Evolutionary conservation across 148 eudicot species (phyloP), one percentile per base, ranked within the genome.

Genomic region (Pouteria glomerata): DNA sequence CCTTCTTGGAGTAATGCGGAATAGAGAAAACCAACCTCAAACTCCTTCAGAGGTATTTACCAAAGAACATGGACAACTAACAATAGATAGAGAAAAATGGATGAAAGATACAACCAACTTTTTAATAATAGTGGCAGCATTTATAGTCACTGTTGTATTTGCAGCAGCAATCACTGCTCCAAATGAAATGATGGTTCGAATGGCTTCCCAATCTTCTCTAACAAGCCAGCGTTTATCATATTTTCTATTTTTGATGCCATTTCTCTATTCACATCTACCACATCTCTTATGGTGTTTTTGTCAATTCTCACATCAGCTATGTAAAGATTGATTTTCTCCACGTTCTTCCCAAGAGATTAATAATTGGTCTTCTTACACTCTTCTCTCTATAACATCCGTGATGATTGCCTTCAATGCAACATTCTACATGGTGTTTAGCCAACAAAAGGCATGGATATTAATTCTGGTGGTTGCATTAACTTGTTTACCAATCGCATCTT

Each of bases 131-230:
- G 73, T 47, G 21, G 78, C 78, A 68, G 57, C 73, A n/a, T 68
- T 75, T 11, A 75, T 75, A 34, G 72, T 66, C 1, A 74, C 77
- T 4, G 37, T 74, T 5, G 63, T 57, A 26, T 74, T 74, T 45
- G 77, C 78, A 10, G 78, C 78, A 33, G 66, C 78, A 10, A 57
- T 75, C 50, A 69, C 73, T 26, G 78, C 61, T 15, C 78, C 78
- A 10, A 73, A 73, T 11, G 48, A 29, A 56, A 60, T 14, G 2
- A 14, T 6, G 60, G 27, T 5, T n/a, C n/a, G n/a, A 47, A 6
- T 27, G 78, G 78, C 19, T 8, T 34, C 48, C 78, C 78, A 3
- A 50, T 75, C 16, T 69, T 75, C 53, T 69, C 62, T 4, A 52
- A 30, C 2, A 31, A 75, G 0, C 16, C 3, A 0, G 68, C 37